Evolutionary conservation across 2,329 filamentous ascomycete species (phyloP).

Genomic region (Ampelomyces quisqualis): DNA sequence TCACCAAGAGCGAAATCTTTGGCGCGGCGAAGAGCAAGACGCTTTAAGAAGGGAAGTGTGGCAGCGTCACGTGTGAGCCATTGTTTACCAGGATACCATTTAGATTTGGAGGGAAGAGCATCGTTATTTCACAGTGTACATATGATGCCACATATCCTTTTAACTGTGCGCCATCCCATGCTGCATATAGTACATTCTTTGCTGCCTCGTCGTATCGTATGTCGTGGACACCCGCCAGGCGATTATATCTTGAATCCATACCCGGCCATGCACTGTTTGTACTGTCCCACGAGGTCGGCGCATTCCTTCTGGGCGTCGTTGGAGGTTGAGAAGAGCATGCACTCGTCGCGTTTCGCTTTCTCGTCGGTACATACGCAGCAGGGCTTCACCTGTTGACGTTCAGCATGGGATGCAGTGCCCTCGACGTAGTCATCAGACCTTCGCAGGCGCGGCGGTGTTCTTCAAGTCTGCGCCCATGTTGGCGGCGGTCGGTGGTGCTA

Average conservation of each 20-base stretch:
- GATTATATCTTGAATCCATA: conserved; percentile 73
- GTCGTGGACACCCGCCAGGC: not conserved
- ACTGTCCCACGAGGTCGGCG: conserved; percentile 77
- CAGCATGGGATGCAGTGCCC: too few species aligned
- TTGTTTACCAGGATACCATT: conserved; percentile 21
- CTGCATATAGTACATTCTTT: conserved; percentile 32
- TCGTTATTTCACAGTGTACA: conserved; percentile 26
- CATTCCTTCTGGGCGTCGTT: conserved; percentile 83
- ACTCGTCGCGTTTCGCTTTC: conserved; percentile 90
- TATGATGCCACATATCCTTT: conserved; percentile 19
- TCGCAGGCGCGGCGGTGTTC: conserved; percentile 42
- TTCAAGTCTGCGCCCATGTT: conserved; percentile 52
- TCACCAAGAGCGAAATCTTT: conserved; percentile 58
- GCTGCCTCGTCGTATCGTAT: not conserved
- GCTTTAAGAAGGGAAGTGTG: conserved; percentile 30
- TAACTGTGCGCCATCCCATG: conserved; percentile 38
- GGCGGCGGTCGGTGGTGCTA: conserved; percentile 40
- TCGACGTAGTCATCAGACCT: conserved; percentile 24
- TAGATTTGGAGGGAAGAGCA: conserved; percentile 33
- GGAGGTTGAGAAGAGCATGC: conserved; percentile 94
- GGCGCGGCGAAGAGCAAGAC: conserved; percentile 43
- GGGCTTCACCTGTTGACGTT: conserved; percentile 57
- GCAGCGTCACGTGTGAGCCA: conserved; percentile 5
- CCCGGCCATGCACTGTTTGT: conserved; percentile 87
- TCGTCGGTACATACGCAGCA: conserved; percentile 98